Percentiles rank a stretch among this genome's conserved stretches.
Evolutionary conservation across 2,329 filamentous ascomycete genomes (phyloP).

Genomic region (Sporothrix mexicana): DNA sequence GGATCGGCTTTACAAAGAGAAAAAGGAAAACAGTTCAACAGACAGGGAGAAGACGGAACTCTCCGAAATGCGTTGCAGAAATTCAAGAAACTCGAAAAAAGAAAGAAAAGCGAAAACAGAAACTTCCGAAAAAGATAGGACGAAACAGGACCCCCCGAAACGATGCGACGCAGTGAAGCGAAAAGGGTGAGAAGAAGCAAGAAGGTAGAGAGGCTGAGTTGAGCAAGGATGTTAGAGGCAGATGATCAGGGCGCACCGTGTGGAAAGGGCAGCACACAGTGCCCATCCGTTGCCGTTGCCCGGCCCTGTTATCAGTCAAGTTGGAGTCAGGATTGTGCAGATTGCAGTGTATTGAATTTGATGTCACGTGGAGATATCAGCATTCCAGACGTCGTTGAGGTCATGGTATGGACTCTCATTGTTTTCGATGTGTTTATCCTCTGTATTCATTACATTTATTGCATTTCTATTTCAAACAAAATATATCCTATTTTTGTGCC

Average conservation of each 20-base stretch:
- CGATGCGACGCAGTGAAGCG: conserved; percentile 9
- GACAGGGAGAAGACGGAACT: neutral
- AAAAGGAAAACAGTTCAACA: neutral
- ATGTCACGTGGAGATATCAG: conserved; percentile 23
- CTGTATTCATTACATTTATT: neutral
- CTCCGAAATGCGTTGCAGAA: no score
- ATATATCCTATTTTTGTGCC: neutral
- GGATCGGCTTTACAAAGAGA: neutral
- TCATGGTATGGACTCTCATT: neutral
- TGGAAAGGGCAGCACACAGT: neutral
- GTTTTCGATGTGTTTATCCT: neutral
- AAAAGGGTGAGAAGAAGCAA: neutral
- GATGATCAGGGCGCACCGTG: conserved; percentile 13
- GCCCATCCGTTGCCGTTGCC: neutral
- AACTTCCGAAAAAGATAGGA: conserved; percentile 9
- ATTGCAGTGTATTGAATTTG: neutral
- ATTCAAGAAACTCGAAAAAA: neutral
- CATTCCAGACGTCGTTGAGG: neutral
- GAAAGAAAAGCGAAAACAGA: neutral
- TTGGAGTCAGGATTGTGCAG: no score
- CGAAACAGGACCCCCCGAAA: conserved; percentile 17
- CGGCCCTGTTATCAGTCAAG: neutral
- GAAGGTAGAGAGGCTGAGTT: neutral
- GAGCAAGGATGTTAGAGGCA: conserved; percentile 1
- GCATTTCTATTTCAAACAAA: neutral